These are phyloP conservation scores for Sporisorium iseilematis-ciliati DNA, from an alignment of 1,284 basidiomycete genomes.

Conservation along the genomic window DNA sequence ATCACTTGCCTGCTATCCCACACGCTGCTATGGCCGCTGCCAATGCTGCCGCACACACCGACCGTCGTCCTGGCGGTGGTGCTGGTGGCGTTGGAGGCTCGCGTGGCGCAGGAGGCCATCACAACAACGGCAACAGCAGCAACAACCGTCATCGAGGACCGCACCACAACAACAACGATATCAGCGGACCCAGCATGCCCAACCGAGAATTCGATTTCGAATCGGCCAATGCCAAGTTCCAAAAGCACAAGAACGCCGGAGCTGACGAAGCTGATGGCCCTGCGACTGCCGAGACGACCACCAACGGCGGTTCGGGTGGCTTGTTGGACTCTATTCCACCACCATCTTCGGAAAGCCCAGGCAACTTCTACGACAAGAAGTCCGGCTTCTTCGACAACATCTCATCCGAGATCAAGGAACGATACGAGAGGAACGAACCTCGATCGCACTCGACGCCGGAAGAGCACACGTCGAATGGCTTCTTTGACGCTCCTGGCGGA, in stretches of 20 bases:
- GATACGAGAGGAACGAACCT: conserved; percentile 47
- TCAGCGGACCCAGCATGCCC: conserved; percentile 47
- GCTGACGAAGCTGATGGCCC: conserved; percentile 3
- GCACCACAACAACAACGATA: conserved; percentile 4
- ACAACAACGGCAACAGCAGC: conserved; percentile 10
- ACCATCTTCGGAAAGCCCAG: conserved; percentile 27
- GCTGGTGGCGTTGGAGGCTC: conserved; percentile 6
- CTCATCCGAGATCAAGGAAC: conserved; percentile 64
- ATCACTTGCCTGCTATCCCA: conserved; percentile 53
- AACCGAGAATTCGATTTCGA: conserved; percentile 67
- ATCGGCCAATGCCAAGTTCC: conserved; percentile 66
- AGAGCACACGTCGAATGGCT: conserved; percentile 13
- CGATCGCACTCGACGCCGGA: neutral
- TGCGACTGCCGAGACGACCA: neutral
- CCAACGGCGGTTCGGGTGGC: conserved; percentile 13
- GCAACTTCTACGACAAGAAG: conserved; percentile 66
- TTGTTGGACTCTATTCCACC: conserved; percentile 63
- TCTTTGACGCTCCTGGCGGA: conserved; percentile 30
- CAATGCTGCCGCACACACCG: conserved; percentile 22
- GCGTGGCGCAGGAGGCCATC: conserved; percentile 6
- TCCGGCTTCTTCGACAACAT: conserved; percentile 69
- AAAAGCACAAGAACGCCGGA: conserved; percentile 45
- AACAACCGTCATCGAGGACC: neutral
- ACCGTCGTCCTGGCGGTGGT: conserved; percentile 23
- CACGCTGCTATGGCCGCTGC: conserved; percentile 55